These are phyloP conservation scores for Ammopiptanthus mongolicus DNA, from an alignment of 306 rosid genomes.

Conservation along the genomic window DNA sequence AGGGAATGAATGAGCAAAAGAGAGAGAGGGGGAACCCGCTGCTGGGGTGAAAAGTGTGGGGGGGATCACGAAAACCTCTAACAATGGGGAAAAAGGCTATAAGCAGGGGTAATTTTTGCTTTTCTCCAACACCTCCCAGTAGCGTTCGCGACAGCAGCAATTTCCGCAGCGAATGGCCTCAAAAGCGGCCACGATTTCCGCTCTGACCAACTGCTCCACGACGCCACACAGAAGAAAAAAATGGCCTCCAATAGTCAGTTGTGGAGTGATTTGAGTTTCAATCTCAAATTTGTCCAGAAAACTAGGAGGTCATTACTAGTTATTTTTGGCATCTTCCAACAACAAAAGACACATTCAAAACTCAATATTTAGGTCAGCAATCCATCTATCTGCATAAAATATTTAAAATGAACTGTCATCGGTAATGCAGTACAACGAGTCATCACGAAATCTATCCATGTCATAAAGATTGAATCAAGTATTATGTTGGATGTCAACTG, in stretches of 20 bases:
- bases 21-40: too few species aligned
- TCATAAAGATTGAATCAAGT: not conserved
- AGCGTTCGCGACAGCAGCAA: too few species aligned
- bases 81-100: too few species aligned
- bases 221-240: not conserved
- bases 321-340: slow-evolving; percentile 6
- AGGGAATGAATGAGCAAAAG: too few species aligned
- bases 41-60: too few species aligned
- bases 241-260: not conserved
- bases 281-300: not conserved
- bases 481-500: not conserved
- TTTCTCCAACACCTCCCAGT: too few species aligned
- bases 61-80: too few species aligned
- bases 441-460: not conserved
- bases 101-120: too few species aligned
- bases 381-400: not conserved
- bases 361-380: not conserved
- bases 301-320: not conserved
- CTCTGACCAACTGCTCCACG: too few species aligned
- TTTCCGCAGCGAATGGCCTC: too few species aligned
- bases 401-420: too few species aligned
- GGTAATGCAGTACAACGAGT: not conserved
- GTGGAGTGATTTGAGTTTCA: not conserved
- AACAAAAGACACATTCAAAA: slow-evolving; percentile 6
- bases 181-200: too few species aligned